A percentile compares a stretch with the other conserved stretches of the same genome.
phyloP scores from a whole-genome alignment of 352 stramenopile genomes.

The Sclerospora graminicola region DNA sequence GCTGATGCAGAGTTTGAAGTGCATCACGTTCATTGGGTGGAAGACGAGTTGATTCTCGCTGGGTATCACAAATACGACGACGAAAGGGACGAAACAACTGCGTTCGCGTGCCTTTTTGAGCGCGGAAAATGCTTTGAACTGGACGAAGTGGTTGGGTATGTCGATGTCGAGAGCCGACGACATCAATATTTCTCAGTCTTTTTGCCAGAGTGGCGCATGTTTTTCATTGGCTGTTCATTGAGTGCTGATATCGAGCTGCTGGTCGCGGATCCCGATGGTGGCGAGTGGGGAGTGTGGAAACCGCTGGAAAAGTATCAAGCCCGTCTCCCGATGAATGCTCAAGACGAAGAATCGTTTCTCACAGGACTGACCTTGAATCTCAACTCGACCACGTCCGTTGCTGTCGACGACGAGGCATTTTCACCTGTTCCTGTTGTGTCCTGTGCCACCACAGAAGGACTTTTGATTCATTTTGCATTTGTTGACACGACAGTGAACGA shows the following conservation, averaged over 20 bases:
- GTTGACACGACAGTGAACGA: constrained; percentile 49
- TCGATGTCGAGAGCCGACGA: constrained; percentile 34
- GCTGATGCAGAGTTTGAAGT: constrained; percentile 22
- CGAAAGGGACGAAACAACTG: constrained; percentile 38
- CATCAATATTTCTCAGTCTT: constrained; percentile 65
- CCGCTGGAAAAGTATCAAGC: constrained; percentile 66
- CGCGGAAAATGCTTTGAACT: constrained; percentile 34
- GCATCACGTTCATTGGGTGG: constrained; percentile 67
- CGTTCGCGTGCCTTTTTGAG: constrained; percentile 53
- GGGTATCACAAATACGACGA: constrained; percentile 47
- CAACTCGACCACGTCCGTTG: constrained; percentile 35
- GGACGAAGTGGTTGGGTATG: constrained; percentile 56
- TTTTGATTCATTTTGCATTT: constrained; percentile 60
- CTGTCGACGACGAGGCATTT: constrained; percentile 40
- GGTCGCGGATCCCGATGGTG: constrained; percentile 44
- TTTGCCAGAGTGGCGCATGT: constrained; percentile 66
- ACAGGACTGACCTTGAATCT: constrained; percentile 48
- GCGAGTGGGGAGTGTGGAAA: constrained; percentile 66
- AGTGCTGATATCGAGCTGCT: constrained; percentile 74
- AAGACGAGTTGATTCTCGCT: constrained; percentile 51
- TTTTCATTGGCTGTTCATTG: constrained; percentile 67
- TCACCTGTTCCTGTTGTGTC: constrained; percentile 41
- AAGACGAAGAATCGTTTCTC: constrained; percentile 62
- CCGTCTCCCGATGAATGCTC: constrained; percentile 52
- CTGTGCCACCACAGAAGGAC: constrained; percentile 46